phyloP scores from a whole-genome alignment of 78 protist species.

The Dictyostelium capitatum region DNA sequence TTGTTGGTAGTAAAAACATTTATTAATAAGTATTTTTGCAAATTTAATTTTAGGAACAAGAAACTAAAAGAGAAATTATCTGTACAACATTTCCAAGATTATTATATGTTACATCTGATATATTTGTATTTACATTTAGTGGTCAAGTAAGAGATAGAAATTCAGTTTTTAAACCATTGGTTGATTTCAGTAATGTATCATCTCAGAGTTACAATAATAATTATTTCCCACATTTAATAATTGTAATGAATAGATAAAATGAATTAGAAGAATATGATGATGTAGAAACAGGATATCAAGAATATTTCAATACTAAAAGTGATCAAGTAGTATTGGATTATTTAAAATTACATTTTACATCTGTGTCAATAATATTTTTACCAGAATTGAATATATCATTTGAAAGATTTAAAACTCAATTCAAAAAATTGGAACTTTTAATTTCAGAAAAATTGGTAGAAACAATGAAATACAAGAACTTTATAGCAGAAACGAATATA shows the following conservation, averaged over 20 bases:
- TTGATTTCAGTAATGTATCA: not conserved
- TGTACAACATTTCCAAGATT: constrained; percentile 34
- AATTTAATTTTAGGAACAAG: not conserved
- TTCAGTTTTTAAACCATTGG: too few relatives aligned
- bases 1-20: not conserved
- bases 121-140: not conserved
- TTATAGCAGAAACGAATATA: too few relatives aligned
- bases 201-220: not conserved
- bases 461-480: too few relatives aligned
- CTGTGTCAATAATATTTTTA: not conserved
- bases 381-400: not conserved
- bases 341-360: not conserved
- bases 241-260: not conserved
- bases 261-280: not conserved
- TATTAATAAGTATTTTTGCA: too few relatives aligned
- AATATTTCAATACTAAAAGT: not conserved
- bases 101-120: constrained; percentile 20
- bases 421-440: not conserved
- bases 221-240: not conserved
- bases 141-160: not conserved
- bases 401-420: not conserved
- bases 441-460: not conserved
- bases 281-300: not conserved
- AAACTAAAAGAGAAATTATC: too few relatives aligned
- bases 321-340: not conserved